Evolutionary conservation across 2,329 filamentous ascomycete genomes (phyloP), one percentile per base, ranked within the genome.

Genomic region (Curvularia verruculosa): DNA sequence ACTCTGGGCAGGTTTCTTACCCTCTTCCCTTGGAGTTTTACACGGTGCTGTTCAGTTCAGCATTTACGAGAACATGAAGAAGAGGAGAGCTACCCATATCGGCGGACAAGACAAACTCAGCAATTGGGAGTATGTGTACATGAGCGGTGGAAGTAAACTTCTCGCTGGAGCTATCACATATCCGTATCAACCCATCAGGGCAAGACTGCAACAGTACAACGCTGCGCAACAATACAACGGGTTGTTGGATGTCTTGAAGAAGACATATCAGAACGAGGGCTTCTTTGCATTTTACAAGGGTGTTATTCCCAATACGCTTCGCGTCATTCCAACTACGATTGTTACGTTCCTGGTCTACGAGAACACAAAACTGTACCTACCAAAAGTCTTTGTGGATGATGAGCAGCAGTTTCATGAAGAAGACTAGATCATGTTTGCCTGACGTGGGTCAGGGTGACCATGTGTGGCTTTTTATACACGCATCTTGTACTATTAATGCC

Each of bases 261-360:
- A 89, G 77, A 87, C 96, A 28, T 96, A 90, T 87, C 79, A 72
- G 52, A 88, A 90, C 65, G 93, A 97, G 72, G 93, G 95, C 0
- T 58, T 90, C 29, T 80, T 84, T 9, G 94, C 94, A 0, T 98
- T 97, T 77, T 99, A 98, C 77, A 91, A 93, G 64, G 95, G 95
- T 18, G n/a, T 98, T 55, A 87, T 91, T 39, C 93, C 94, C 0
- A 96, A 94, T 64, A 84, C 96, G n/a, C 81, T 96, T 50, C 85
- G 95, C 59, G 95, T 98, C 26, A 82, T 99, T 76, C 95, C 95
- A 3, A 93, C 92, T 29, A 98, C 95, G 3, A 96, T 95, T 85
- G 91, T 97, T 52, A 98, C 94, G 1, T 98, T 99, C 74, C 78
- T 99, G 68, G 93, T 98, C 23, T 98, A 98, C 78, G 95, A 99